These are phyloP conservation scores for Bombardia bombarda DNA, from an alignment of 495 filamentous ascomycete genomes.

Conservation along the genomic window DNA sequence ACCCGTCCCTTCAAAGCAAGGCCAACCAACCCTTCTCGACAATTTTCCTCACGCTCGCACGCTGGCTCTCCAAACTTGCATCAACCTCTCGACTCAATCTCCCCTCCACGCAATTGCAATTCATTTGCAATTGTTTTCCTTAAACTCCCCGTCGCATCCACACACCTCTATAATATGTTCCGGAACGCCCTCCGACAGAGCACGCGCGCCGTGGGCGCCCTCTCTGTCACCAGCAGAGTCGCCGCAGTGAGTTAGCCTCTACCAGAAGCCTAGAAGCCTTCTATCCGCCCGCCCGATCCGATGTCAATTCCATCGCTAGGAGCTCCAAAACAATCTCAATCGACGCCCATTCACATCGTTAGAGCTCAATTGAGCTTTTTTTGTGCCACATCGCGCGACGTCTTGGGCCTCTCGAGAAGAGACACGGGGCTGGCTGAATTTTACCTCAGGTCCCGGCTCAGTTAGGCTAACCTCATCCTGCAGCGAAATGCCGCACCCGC, in stretches of 20 bases:
- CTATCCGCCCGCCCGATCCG: slow-evolving; percentile 28
- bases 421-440: slow-evolving; percentile 25
- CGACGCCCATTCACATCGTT: slow-evolving; percentile 11
- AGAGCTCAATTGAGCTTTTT: slow-evolving; percentile 43
- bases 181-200: slow-evolving; percentile 95
- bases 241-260: slow-evolving; percentile 76
- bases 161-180: slow-evolving; percentile 64
- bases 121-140: slow-evolving; percentile 41
- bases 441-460: slow-evolving; percentile 34
- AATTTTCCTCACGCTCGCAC: slow-evolving; percentile 28
- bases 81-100: slow-evolving; percentile 30
- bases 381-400: slow-evolving; percentile 10
- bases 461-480: slow-evolving; percentile 48
- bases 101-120: slow-evolving; percentile 44
- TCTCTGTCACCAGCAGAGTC: slow-evolving; percentile 84
- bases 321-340: slow-evolving; percentile 25
- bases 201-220: slow-evolving; percentile 83
- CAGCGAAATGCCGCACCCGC: slow-evolving; percentile 80
- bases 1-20: slow-evolving; percentile 16
- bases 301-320: slow-evolving; percentile 31
- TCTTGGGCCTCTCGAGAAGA: slow-evolving; percentile 16
- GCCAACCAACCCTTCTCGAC: slow-evolving; percentile 26
- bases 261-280: too few relatives aligned
- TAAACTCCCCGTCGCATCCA: slow-evolving; percentile 24
- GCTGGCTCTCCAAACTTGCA: slow-evolving; percentile 19